phyloP scores from a whole-genome alignment of 1,284 basidiomycete genomes.

The Amylostereum chailletii region DNA sequence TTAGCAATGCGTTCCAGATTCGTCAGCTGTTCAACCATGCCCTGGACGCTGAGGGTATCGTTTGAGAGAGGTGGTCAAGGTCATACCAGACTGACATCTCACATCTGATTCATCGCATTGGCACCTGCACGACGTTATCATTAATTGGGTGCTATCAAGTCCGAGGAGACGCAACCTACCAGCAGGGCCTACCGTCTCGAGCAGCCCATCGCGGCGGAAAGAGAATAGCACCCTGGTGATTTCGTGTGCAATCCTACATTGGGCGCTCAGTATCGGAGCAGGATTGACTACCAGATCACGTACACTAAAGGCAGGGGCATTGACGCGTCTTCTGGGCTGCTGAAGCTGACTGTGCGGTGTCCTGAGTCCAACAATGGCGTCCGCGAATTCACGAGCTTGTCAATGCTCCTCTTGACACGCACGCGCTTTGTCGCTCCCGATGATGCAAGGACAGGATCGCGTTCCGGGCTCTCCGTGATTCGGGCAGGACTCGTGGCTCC shows the following conservation, averaged over 20 bases:
- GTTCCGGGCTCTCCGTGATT: slow-evolving; percentile 18
- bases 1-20: slow-evolving; percentile 82
- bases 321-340: slow-evolving; percentile 43
- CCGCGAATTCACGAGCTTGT: slow-evolving; percentile 27
- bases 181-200: slow-evolving; percentile 82
- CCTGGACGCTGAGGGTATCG: slow-evolving; percentile 48
- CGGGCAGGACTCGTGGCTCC: slow-evolving; percentile 10
- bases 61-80: background rate
- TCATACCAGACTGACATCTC: slow-evolving; percentile 15
- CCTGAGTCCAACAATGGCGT: slow-evolving; percentile 53
- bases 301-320: slow-evolving; percentile 72
- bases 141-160: background rate
- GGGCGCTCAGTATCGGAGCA: slow-evolving; percentile 7
- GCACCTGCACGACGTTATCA: slow-evolving; percentile 34
- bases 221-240: slow-evolving; percentile 59
- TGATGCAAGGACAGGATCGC: slow-evolving; percentile 15
- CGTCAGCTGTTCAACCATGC: slow-evolving; percentile 78
- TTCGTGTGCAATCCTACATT: slow-evolving; percentile 68
- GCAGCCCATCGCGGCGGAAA: slow-evolving; percentile 69
- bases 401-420: slow-evolving; percentile 58
- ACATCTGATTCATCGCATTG: slow-evolving; percentile 68
- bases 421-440: slow-evolving; percentile 61
- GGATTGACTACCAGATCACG: slow-evolving; percentile 16
- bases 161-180: slow-evolving; percentile 30
- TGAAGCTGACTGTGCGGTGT: slow-evolving; percentile 55